These are phyloP conservation scores for Chlorella sp. DNA, from an alignment of 139 green algal genomes.

Conservation along the genomic window DNA sequence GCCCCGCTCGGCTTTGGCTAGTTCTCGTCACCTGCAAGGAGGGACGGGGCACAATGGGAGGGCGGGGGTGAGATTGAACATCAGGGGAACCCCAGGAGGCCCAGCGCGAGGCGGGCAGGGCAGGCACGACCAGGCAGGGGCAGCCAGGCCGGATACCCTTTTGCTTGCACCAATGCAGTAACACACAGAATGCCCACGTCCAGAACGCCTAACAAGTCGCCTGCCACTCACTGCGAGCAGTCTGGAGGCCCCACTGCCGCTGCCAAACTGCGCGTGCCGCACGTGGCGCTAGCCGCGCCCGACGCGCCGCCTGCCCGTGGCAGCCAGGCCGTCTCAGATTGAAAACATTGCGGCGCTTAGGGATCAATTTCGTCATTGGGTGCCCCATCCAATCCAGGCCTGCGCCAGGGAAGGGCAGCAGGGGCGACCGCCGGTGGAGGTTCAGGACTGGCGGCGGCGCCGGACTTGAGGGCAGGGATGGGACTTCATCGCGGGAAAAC, in stretches of 20 bases:
- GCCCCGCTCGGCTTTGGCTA: slow-evolving; percentile 32
- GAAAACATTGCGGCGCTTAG: slow-evolving; percentile 17
- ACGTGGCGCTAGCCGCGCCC: background rate
- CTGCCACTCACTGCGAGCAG: slow-evolving; percentile 5
- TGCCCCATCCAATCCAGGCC: background rate
- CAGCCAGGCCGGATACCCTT: too few relatives aligned
- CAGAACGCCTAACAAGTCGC: too few relatives aligned
- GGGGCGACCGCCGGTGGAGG: background rate
- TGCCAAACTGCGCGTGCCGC: background rate
- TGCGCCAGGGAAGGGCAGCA: background rate
- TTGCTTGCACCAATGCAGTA: background rate
- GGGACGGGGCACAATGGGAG: background rate
- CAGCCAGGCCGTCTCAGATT: slow-evolving; percentile 11
- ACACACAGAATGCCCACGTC: too few relatives aligned
- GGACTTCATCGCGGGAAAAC: background rate
- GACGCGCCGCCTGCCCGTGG: background rate
- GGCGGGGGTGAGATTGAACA: background rate
- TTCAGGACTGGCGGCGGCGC: background rate
- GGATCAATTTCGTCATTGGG: slow-evolving; percentile 6
- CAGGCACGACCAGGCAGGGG: background rate
- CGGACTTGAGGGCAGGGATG: too few relatives aligned
- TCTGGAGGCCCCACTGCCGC: background rate
- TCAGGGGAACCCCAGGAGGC: too few relatives aligned
- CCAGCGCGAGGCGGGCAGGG: background rate
- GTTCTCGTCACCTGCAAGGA: slow-evolving; percentile 3